A percentile compares a stretch with the other conserved stretches of the same genome.
Evolutionary conservation across 2,329 filamentous ascomycete species (phyloP).

Genomic region (Furcasterigmium sp.): DNA sequence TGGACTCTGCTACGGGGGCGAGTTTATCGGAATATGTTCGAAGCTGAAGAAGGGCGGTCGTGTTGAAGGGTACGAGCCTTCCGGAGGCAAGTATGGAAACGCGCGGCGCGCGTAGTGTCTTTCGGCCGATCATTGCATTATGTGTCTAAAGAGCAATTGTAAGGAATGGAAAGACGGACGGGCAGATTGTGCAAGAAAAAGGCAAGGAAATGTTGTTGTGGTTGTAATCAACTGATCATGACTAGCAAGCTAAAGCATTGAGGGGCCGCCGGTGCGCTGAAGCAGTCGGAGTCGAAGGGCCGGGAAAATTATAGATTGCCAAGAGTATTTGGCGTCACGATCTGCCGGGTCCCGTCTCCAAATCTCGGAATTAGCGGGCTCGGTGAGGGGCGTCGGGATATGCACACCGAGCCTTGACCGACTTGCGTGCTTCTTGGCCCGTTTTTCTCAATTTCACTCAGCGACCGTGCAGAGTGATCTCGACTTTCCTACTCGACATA

Average conservation of each 20-base stretch:
- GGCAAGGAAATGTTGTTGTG: too few relatives aligned
- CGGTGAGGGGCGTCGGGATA: neutral
- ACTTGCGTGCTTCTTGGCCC: neutral
- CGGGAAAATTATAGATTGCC: conserved; percentile 1
- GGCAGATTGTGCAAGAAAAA: conserved; percentile 2
- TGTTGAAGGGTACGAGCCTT: conserved; percentile 7
- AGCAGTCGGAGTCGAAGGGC: neutral
- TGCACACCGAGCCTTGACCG: neutral
- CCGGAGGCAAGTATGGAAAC: conserved; percentile 2
- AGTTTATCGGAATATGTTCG: conserved; percentile 1
- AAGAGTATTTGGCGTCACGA: neutral
- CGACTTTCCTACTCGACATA: too few relatives aligned
- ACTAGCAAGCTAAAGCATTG: too few relatives aligned
- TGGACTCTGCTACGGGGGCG: neutral
- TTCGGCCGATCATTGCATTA: conserved; percentile 13
- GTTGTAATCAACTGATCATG: too few relatives aligned
- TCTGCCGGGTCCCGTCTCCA: neutral
- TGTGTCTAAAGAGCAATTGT: neutral
- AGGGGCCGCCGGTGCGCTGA: too few relatives aligned
- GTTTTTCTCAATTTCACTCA: neutral
- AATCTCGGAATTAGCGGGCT: neutral
- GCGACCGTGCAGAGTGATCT: too few relatives aligned
- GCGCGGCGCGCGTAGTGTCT: conserved; percentile 12
- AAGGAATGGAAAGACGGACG: neutral
- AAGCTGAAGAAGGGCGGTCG: neutral